Percentiles rank a stretch among this genome's conserved stretches.
Conservation (phyloP, 2,329 filamentous ascomycete genomes). For the Canariomyces notabilis region DNA sequence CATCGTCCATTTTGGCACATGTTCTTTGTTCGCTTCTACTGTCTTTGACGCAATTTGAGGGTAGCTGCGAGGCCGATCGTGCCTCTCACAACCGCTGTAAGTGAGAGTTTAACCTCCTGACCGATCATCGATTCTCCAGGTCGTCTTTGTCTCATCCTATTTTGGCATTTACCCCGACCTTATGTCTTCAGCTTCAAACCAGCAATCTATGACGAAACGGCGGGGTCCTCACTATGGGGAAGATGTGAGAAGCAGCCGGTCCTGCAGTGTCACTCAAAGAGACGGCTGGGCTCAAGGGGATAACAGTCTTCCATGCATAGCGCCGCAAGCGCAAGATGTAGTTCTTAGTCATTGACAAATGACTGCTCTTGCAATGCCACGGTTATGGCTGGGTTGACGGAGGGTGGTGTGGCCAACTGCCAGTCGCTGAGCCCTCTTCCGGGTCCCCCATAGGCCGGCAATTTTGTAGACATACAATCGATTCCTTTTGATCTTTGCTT, state of each 20-base stretch:
- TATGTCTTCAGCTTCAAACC: background rate
- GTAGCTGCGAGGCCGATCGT: background rate
- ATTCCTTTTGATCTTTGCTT: background rate
- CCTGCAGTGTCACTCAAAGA: constrained; percentile 10
- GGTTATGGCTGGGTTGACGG: background rate
- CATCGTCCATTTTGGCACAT: no score
- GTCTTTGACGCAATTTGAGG: background rate
- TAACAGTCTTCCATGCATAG: background rate
- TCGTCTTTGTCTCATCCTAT: background rate
- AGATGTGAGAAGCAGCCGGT: background rate
- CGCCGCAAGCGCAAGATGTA: background rate
- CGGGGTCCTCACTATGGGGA: background rate
- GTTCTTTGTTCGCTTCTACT: background rate
- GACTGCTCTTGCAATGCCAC: background rate
- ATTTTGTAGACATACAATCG: background rate
- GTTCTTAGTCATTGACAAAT: constrained; percentile 4
- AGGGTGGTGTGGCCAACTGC: no score
- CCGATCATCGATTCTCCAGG: background rate
- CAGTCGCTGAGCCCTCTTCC: background rate
- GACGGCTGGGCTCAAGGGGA: background rate
- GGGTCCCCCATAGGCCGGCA: background rate
- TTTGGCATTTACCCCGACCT: background rate
- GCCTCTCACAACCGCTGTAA: background rate
- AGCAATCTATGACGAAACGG: background rate
- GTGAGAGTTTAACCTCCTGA: background rate